Conservation (phyloP, 2,329 filamentous ascomycete species). For the Helotiales sp. region DNA sequence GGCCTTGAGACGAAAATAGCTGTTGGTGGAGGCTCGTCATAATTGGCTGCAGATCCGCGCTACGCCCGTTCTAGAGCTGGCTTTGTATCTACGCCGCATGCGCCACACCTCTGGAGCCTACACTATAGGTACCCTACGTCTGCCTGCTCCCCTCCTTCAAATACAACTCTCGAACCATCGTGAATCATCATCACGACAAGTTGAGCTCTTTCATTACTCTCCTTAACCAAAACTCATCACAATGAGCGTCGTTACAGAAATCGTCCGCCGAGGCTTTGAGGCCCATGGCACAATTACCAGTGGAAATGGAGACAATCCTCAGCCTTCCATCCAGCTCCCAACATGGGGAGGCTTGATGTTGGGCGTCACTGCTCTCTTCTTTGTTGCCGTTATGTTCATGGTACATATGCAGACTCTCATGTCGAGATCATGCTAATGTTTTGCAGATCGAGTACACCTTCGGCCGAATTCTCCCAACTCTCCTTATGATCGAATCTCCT, state of each 20-base stretch:
- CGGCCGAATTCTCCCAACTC: slow-evolving; percentile 57
- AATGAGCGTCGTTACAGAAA: slow-evolving; percentile 6
- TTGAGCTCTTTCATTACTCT: background rate
- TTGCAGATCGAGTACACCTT: slow-evolving; percentile 56
- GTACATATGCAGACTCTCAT: slow-evolving; percentile 11
- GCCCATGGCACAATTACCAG: slow-evolving; percentile 3
- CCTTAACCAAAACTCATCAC: slow-evolving; percentile 2
- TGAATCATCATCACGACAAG: too few species aligned
- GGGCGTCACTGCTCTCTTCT: slow-evolving; percentile 10
- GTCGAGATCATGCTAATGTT: slow-evolving; percentile 10
- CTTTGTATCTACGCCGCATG: slow-evolving; percentile 2
- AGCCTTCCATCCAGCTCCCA: slow-evolving; percentile 21
- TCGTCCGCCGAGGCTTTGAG: slow-evolving; percentile 20
- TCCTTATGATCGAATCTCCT: slow-evolving; percentile 63
- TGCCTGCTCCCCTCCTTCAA: slow-evolving; percentile 9
- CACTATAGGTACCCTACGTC: background rate
- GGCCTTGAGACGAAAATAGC: too few species aligned
- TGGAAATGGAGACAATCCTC: slow-evolving; percentile 6
- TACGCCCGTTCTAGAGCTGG: too few species aligned
- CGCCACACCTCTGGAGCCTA: background rate
- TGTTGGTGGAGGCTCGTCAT: too few species aligned
- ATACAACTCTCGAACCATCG: background rate
- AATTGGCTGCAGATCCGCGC: too few species aligned
- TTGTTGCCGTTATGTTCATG: slow-evolving; percentile 14
- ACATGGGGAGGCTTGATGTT: slow-evolving; percentile 25